Evolutionary conservation across 176 grass and related monocot genomes (phyloP), one percentile per base, ranked within the genome.

Genomic region (Zizania latifolia): DNA sequence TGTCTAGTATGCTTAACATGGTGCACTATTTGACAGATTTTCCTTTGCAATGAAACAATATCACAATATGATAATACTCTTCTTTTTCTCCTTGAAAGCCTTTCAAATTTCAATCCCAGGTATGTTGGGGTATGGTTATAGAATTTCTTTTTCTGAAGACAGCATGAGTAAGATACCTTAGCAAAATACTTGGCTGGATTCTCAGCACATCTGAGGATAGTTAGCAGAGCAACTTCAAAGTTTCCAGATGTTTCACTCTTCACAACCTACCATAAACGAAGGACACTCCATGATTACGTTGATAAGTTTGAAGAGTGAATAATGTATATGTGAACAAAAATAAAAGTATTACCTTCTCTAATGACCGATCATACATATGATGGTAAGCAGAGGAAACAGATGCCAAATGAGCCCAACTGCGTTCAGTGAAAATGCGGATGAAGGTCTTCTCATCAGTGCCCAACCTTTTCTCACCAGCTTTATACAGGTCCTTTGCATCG

Each of bases 181-280:
- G 96, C 92, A 88, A 99, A 99, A 88, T 86, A 99, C 79, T 95
- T 99, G 0, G 92, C 87, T 61, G 89, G 92, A 87, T 74, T 99
- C 77, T 99, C 89, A 29, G 96, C 87, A 35, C 92, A 95, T 72
- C 96, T 92, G 34, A 99, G 81, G 56, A 99, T 99, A 30, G 86
- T 86, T 26, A 99, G 54, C 62, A 99, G 82, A 65, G 89, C 96
- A 88, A 84, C 62, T 84, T 86, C 96, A 86, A 95, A 99, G 82
- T 83, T 72, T 84, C 96, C 92, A 83, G 92, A 99, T 74, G 92
- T 99, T 86, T 99, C 96, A 65, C 70, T 76, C 77, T 99, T 99
- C 58, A 99, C 87, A 82, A 82, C 92, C 92, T 99, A 80, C 39
- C 26, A 63, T 53, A 39, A 53, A 82, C 45, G 70, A 83, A 83